Percentiles rank a stretch among this genome's conserved stretches.
Evolutionary conservation across 2,329 filamentous ascomycete genomes (phyloP).

Genomic region (Claviceps sp.): DNA sequence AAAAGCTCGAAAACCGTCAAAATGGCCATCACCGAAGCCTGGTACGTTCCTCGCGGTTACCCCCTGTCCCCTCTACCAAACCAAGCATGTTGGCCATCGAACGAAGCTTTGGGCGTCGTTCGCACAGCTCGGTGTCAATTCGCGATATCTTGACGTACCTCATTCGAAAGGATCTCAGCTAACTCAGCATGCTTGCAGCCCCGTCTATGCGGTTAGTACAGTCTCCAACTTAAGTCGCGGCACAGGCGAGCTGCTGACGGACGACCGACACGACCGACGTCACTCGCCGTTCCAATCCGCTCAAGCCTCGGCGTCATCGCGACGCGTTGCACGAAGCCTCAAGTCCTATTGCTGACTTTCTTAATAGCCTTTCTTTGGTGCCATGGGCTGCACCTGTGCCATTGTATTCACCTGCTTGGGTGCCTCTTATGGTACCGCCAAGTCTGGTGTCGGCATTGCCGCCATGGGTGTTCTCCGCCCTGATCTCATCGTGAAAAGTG

Average conservation of each 20-base stretch:
- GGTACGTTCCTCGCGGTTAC: constrained; percentile 46
- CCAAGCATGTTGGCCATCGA: constrained; percentile 12
- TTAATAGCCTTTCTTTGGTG: constrained; percentile 77
- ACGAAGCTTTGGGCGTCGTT: constrained; percentile 17
- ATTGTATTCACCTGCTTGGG: constrained; percentile 96
- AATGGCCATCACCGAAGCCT: constrained; percentile 63
- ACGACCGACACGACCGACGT: constrained; percentile 20
- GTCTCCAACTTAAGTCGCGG: constrained; percentile 10
- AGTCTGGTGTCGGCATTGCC: constrained; percentile 96
- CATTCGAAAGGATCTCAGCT: constrained; percentile 21
- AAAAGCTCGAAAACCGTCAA: constrained; percentile 28
- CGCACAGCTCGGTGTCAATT: constrained; percentile 3
- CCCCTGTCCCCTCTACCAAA: constrained; percentile 16
- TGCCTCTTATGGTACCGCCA: constrained; percentile 96
- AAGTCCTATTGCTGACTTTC: constrained; percentile 18
- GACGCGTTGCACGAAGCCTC: constrained; percentile 10
- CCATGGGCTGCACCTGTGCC: constrained; percentile 93
- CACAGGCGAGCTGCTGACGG: neutral
- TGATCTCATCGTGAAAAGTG: constrained; percentile 99
- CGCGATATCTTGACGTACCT: constrained; percentile 1
- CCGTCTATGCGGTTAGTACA: constrained; percentile 93
- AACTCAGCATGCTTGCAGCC: constrained; percentile 44
- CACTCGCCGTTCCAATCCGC: constrained; percentile 11
- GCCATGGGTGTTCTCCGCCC: constrained; percentile 97
- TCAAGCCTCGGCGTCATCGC: constrained; percentile 8